Conservation (phyloP, 495 filamentous ascomycete genomes). For the Corynascus novoguineensis region DNA sequence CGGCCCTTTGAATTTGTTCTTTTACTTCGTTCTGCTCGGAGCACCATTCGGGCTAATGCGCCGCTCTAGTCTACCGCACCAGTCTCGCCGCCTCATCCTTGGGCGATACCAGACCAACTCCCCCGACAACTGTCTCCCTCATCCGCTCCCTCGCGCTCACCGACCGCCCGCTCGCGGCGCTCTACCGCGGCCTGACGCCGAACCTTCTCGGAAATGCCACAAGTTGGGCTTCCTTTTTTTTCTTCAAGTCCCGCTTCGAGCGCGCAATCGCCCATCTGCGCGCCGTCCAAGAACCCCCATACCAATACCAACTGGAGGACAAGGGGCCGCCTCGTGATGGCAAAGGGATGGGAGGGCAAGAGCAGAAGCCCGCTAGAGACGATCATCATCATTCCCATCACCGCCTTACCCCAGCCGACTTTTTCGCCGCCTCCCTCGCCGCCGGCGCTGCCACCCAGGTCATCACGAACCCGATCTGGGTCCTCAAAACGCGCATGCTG, state of each 20-base stretch:
- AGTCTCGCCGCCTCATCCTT: conserved; percentile 26
- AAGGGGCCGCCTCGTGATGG: neutral
- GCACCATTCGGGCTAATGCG: too few species aligned
- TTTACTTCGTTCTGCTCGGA: neutral
- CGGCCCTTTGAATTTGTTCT: neutral
- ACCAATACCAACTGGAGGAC: neutral
- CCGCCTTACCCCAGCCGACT: conserved; percentile 64
- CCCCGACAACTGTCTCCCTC: conserved; percentile 42
- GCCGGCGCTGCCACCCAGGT: conserved; percentile 72
- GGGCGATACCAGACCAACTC: conserved; percentile 12
- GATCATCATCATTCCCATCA: neutral
- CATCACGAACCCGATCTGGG: conserved; percentile 95
- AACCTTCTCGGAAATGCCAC: conserved; percentile 88
- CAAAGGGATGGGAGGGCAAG: too few species aligned
- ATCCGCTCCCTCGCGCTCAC: conserved; percentile 39
- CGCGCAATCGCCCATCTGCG: conserved; percentile 27
- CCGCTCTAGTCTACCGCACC: conserved; percentile 32
- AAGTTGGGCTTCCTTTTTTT: conserved; percentile 91
- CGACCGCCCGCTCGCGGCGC: conserved; percentile 49
- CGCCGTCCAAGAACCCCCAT: neutral
- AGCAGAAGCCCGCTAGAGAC: neutral
- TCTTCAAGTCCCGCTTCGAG: conserved; percentile 50
- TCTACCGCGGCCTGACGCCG: conserved; percentile 85
- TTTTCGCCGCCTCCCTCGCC: conserved; percentile 71
- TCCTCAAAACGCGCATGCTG: conserved; percentile 96